Base-by-base conservation (phyloP, 257 asterid species). In the Jacaranda mimosifolia region DNA sequence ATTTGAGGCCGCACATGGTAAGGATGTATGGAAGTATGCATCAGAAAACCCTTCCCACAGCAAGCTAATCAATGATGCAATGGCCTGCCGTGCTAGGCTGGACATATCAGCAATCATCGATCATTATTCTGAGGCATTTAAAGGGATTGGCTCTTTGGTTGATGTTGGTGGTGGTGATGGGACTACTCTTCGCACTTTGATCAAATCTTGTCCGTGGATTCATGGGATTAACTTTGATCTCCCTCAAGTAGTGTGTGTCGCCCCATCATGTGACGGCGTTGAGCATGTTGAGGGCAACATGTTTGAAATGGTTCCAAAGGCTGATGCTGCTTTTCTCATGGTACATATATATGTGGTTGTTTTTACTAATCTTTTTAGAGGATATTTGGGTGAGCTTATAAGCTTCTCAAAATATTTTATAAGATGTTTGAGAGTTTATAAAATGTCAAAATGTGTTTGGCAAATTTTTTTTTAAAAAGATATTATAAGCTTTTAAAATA, bases 121-220 rank as follows among this genome's bases (percentile, higher is more conserved):
- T 0, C 72, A 17, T 0, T 82, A 81, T 45, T 81, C 87, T 0
- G 82, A 84, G 77, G 88, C 72, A 32, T 90, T 91, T 5, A 13
- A 83, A 6, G 96, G 93, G 83, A 36, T 89, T 3, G 6, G 62
- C 1, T 58, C 88, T 0, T 4, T 91, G 83, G 97, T 92, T 72
- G 97, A 92, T n/a, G 96, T 92, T 8, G 95, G 97, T 13, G 96
- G 97, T 9, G 93, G 97, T 0, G 83, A 91, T 39, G 97, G 97
- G 39, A 86, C 94, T 1, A 51, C 94, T 8, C 77, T 92, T 0
- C 51, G 82, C n/a, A 74, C 68, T 6, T 63, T 92, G 78, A 81
- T 86, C 6, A 79, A 83, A 70, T 84, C 86, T 6, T 89, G 63
- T 36, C 92, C 95, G 1, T 80, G 85, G 87, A 86, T 89, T 57